Base-by-base conservation (phyloP, 495 filamentous ascomycete genomes). In the Talaromyces borbonicus region DNA sequence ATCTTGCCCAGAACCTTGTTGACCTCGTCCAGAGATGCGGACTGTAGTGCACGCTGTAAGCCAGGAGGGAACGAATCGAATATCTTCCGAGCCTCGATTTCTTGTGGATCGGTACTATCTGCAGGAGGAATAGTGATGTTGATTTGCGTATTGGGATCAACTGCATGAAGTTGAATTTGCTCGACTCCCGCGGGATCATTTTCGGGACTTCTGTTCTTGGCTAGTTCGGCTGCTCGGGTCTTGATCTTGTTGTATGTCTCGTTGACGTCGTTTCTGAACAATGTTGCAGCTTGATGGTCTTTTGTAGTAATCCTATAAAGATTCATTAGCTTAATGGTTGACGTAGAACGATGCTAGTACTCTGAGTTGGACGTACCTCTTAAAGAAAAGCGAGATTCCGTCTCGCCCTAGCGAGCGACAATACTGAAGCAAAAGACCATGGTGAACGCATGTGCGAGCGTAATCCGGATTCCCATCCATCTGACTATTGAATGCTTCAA, bases 131-230 rank as follows among this genome's bases (percentile, higher is more conserved):
- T 80, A 29, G 65, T 76, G 65, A 98, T 96, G 63, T 85, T 88
- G 56, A 98, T 97, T 41, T 81, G 80, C 2, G 92, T 96, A 47
- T 84, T 85, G 9, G 90, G 90, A 55, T 97, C 89, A 18, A 97
- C 88, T 12, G 92, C 90, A 59, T 98, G 92, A 18, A 98, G 72
- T 66, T 98, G 92, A 54, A 98, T 97, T 59, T 95, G 90, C 68
- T 97, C 90, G n/a, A 93, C 85, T 8, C 83, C 85, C 8, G 71
- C 75, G 11, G 79, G 78, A 26, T 72, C 79, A 42, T 78, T 78
- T 14, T 81, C 75, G 35, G 80, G 77, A 1, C 78, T 77, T 60
- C 79, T 68, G 49, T 83, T 72, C 32, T 77, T 72, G 39, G 67
- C 69, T 46, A 96, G 83, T 62, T 93, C 85, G n/a, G 78, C 75